Conservation (phyloP, 305 asterid genomes). For the Lippia alba region DNA sequence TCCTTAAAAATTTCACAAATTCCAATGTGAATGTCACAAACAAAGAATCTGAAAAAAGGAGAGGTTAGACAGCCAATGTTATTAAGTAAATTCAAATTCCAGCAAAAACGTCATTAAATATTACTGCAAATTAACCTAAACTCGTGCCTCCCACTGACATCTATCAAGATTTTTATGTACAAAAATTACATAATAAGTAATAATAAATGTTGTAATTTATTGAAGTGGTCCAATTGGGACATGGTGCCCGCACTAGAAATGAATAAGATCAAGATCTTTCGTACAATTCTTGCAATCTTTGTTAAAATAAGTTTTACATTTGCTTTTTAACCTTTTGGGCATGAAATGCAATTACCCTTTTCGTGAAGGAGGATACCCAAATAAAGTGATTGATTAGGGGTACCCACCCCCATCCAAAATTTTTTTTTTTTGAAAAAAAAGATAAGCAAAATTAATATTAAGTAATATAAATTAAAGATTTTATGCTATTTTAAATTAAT, state of each 20-base stretch:
- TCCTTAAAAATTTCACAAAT: not conserved
- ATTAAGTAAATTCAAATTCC: conserved; percentile 15
- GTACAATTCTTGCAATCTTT: conserved; percentile 42
- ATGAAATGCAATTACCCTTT: conserved; percentile 32
- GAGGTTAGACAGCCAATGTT: conserved; percentile 28
- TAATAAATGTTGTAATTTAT: conserved; percentile 13
- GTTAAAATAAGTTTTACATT: not conserved
- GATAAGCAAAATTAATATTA: too few species aligned
- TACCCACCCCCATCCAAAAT: too few species aligned
- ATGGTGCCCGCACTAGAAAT: conserved; percentile 28
- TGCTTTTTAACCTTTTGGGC: conserved; percentile 43
- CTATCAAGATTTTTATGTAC: conserved; percentile 30
- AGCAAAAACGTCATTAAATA: conserved; percentile 31
- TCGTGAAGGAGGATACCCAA: conserved; percentile 20
- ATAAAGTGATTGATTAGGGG: not conserved
- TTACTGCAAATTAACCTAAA: conserved; percentile 25
- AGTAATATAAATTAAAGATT: too few species aligned
- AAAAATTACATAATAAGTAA: not conserved
- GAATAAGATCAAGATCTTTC: conserved; percentile 46
- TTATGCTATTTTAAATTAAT: too few species aligned
- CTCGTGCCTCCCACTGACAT: conserved; percentile 36
- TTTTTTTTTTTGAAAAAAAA: too few species aligned
- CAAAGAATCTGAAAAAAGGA: conserved; percentile 15
- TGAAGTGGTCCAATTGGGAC: conserved; percentile 35
- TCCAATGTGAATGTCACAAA: conserved; percentile 23